Evolutionary conservation across 179 eudicot species (phyloP), one percentile per base, ranked within the genome.

Genomic region (Monotropa hypopitys): DNA sequence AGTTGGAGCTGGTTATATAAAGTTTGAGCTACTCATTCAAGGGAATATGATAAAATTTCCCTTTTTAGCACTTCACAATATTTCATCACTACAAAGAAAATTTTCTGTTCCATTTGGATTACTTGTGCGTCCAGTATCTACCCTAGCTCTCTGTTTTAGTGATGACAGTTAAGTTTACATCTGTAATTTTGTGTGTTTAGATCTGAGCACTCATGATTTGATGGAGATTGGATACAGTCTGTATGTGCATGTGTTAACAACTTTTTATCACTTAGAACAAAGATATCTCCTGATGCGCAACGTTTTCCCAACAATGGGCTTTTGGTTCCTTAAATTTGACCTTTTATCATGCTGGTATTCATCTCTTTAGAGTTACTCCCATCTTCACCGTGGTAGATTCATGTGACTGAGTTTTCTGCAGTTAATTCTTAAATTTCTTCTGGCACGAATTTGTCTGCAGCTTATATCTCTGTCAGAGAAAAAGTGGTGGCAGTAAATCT

Each of bases 381-480:
- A 16, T 16, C 20, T 21, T 23, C 38, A 21, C 16, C 33, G 70
- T 59, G 70, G 45, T 15, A 45, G 63, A 28, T 42, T 45, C 32
- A 68, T 65, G 67, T 59, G 23, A 28, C 43, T 51, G 4, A 32
- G 23, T 28, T 8, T 45, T 79, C 70, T 23, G 7, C 21, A 15
- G 35, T 51, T 2, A 40, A n/a, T 5, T 40, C 23, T 72, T 32
- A 5, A 72, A n/a, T 51, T 53, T 72, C 63, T 50, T 54, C 30
- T 15, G 9, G 5, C 63, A 51, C 33, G 42, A 54, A 75, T 46
- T 42, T 56, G 47, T 47, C 7, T 23, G 21, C 81, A 80, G 82
- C 82, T 80, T 56, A 67, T 80, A 68, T 75, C 82, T 75, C 40
- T 80, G 69, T 80, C 82, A 0, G 82, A 75, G 40, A 75, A 80